phyloP scores from a whole-genome alignment of 2,329 filamentous ascomycete species.

The Aureobasidium sp. region DNA sequence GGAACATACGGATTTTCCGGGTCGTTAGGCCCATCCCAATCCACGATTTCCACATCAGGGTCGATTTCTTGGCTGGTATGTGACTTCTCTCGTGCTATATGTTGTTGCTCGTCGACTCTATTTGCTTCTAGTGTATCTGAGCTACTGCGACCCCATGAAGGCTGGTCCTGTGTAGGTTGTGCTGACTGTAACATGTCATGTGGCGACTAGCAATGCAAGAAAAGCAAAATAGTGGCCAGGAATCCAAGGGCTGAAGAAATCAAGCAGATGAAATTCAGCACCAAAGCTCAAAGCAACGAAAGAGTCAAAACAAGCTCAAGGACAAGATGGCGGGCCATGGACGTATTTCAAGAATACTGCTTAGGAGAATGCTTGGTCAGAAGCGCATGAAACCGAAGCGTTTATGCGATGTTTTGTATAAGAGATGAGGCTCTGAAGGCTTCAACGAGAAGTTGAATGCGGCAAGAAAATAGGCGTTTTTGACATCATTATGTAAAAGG shows the following conservation, averaged over 20 bases:
- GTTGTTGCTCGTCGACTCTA: constrained; percentile 7
- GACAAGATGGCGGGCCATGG: neutral
- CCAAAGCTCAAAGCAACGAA: neutral
- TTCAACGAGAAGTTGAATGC: constrained; percentile 6
- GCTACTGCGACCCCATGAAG: neutral
- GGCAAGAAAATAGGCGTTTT: constrained; percentile 8
- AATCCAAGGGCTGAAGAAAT: neutral
- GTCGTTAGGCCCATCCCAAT: constrained; percentile 42
- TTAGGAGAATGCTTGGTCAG: neutral
- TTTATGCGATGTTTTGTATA: constrained; percentile 7
- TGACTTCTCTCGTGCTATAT: constrained; percentile 3
- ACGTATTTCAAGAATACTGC: neutral
- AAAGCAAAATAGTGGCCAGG: neutral
- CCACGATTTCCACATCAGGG: constrained; percentile 14
- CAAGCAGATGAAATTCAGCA: neutral
- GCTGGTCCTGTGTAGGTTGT: neutral
- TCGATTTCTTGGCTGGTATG: neutral
- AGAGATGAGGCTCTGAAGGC: neutral
- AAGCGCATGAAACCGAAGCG: neutral
- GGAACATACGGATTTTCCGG: constrained; percentile 21
- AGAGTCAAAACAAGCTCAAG: neutral
- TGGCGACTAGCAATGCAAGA: neutral
- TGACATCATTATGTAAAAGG: constrained; percentile 13
- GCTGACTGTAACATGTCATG: neutral
- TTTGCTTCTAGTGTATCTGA: neutral